phyloP scores from a whole-genome alignment of 768 basidiomycete species.

The Auricularia sp. region DNA sequence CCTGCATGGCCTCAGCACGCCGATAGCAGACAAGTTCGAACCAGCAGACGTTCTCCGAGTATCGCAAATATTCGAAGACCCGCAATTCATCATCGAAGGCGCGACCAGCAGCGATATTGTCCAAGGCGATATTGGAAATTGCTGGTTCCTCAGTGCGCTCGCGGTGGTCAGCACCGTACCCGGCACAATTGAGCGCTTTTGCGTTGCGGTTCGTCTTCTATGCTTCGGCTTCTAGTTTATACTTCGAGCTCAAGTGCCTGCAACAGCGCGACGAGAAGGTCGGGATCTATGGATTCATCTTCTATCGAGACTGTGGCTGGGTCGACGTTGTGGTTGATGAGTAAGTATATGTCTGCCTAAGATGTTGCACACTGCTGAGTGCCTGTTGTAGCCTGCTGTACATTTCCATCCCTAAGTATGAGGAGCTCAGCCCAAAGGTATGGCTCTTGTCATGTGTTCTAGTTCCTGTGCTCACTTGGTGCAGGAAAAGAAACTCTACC shows the following conservation, averaged over 20 bases:
- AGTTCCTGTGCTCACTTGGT: not conserved
- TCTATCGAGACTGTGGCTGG: slow-evolving; percentile 44
- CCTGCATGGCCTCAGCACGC: slow-evolving; percentile 26
- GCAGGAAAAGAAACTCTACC: slow-evolving; percentile 35
- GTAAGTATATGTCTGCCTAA: slow-evolving; percentile 21
- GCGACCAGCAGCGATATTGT: slow-evolving; percentile 34
- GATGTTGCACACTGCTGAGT: not conserved
- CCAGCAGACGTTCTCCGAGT: slow-evolving; percentile 37
- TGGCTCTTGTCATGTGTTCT: not conserved
- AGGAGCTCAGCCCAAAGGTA: slow-evolving; percentile 28
- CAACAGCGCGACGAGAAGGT: slow-evolving; percentile 38
- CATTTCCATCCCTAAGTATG: slow-evolving; percentile 41
- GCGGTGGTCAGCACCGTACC: slow-evolving; percentile 36
- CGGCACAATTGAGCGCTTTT: slow-evolving; percentile 40
- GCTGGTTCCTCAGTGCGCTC: slow-evolving; percentile 45
- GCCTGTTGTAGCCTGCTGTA: slow-evolving; percentile 32
- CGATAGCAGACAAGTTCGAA: slow-evolving; percentile 9
- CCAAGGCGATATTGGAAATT: slow-evolving; percentile 42
- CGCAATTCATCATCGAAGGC: slow-evolving; percentile 28
- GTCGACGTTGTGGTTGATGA: slow-evolving; percentile 47
- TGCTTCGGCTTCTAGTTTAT: not conserved
- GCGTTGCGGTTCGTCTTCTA: slow-evolving; percentile 31
- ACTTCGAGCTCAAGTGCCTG: not conserved
- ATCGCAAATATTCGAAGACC: slow-evolving; percentile 42
- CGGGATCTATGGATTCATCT: slow-evolving; percentile 50